Base-by-base conservation (phyloP, 2,329 filamentous ascomycete genomes). In the Botrytis aclada region DNA sequence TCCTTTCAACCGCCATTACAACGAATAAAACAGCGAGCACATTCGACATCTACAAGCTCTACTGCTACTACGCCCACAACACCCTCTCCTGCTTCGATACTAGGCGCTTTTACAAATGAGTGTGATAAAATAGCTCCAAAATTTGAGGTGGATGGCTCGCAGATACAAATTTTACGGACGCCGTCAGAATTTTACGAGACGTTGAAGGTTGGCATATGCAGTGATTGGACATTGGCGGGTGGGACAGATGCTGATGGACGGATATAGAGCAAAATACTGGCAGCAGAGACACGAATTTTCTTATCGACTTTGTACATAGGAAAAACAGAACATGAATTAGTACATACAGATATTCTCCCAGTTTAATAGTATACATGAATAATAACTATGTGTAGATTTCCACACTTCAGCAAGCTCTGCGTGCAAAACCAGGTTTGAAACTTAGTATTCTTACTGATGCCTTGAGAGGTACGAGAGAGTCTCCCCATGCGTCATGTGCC, bases 281-380 rank as follows among this genome's bases (percentile, higher is more conserved):
- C 87, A 75, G 96, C 96, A 16, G 89, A 93, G 81, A 86, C 84
- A 70, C 89, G 93, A 74, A 92, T 99, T 77, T 99, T 97, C 81
- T 85, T 99, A 67, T 97, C 95, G n/a, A 99, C 96, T 0, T 84
- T 99, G 70, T 99, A 99, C 81, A 96, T 99, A 81, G 96, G 96
- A 75, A 97, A 95, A 82, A 92, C 92, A 2, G 96, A 99, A 83
- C 87, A 91, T 82, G 96, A 98, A 78, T 86, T 99, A 79, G 84
- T 71, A 66, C 70, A 64, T 37, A 69, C 63, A 69, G 32, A 25
- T 51, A 72, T 47, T 67, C 39, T 69, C 58, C 60, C 60, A 37
- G 7, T 10, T 54, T 25, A 25, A 25, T 54, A 54, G 41, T 16
- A 37, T 25, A 41, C 25, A n/a, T 64, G n/a, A 65, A 69, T 72